These are phyloP conservation scores for Colletotrichum euphorbiae DNA, from an alignment of 2,329 filamentous ascomycete genomes.

Conservation along the genomic window DNA sequence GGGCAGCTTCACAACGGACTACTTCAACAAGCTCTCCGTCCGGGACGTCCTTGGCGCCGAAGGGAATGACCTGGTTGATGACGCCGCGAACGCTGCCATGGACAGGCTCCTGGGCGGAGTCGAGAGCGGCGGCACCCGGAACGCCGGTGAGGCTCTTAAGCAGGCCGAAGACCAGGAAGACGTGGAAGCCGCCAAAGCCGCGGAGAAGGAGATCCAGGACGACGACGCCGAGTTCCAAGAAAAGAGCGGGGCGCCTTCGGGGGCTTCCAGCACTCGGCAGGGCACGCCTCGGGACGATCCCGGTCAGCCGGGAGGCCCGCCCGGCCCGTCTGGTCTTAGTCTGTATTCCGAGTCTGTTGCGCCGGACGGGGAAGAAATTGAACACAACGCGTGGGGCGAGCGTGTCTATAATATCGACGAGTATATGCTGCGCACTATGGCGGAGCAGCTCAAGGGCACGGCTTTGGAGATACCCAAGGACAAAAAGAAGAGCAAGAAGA, in stretches of 20 bases:
- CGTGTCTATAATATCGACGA: constrained; percentile 75
- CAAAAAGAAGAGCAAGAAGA: constrained; percentile 71
- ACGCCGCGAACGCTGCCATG: constrained; percentile 84
- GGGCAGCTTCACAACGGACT: constrained; percentile 96
- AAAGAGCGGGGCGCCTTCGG: constrained; percentile 60
- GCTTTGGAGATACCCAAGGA: constrained; percentile 73
- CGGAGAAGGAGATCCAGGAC: constrained; percentile 88
- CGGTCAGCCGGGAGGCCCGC: constrained; percentile 44
- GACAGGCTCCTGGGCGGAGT: constrained; percentile 82
- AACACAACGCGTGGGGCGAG: constrained; percentile 70
- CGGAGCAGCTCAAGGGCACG: constrained; percentile 68
- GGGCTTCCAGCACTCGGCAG: constrained; percentile 62
- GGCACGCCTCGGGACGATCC: constrained; percentile 61
- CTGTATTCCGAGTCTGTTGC: constrained; percentile 51
- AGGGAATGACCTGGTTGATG: constrained; percentile 67
- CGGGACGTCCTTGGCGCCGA: constrained; percentile 73
- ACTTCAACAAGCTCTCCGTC: constrained; percentile 85
- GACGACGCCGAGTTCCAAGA: constrained; percentile 89
- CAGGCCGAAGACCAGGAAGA: constrained; percentile 95
- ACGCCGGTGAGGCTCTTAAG: constrained; percentile 80
- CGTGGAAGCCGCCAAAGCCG: constrained; percentile 85
- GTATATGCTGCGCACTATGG: constrained; percentile 79
- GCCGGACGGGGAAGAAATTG: constrained; percentile 56
- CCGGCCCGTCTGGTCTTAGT: constrained; percentile 51
- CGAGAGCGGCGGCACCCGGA: constrained; percentile 69